Evolutionary conservation across 441 rosid species (phyloP).

Genomic region (Lepidium campestre): DNA sequence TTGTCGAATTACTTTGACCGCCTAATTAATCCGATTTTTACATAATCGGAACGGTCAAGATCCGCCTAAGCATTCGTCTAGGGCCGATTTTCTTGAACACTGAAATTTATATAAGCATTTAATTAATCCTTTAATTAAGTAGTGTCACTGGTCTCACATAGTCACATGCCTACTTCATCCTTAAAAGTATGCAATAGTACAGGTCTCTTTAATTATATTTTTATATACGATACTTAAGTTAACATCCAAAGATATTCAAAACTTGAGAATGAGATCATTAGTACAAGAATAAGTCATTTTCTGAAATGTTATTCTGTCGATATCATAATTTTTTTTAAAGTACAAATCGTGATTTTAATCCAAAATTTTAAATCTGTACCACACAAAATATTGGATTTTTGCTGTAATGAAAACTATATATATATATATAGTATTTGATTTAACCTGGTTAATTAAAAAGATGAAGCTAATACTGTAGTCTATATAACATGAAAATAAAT

Average conservation of each 20-base stretch:
- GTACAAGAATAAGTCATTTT: not conserved
- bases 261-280: constrained; percentile 18
- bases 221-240: constrained; percentile 14
- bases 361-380: too few relatives aligned
- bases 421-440: not conserved
- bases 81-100: too few relatives aligned
- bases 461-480: not conserved
- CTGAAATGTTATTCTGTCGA: not conserved
- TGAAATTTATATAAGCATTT: too few relatives aligned
- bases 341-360: too few relatives aligned
- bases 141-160: constrained; percentile 30
- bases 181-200: constrained; percentile 4
- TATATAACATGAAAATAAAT: not conserved
- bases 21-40: too few relatives aligned
- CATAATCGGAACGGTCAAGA: too few relatives aligned
- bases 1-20: too few relatives aligned
- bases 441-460: not conserved
- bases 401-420: not conserved
- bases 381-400: not conserved
- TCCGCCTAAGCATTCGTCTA: too few relatives aligned
- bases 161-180: constrained; percentile 25
- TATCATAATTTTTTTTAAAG: too few relatives aligned
- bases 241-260: constrained; percentile 22
- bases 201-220: not conserved
- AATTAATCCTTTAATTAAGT: not conserved